Evolutionary conservation across 2,329 filamentous ascomycete species (phyloP).

Genomic region (Cladosporium sp.): DNA sequence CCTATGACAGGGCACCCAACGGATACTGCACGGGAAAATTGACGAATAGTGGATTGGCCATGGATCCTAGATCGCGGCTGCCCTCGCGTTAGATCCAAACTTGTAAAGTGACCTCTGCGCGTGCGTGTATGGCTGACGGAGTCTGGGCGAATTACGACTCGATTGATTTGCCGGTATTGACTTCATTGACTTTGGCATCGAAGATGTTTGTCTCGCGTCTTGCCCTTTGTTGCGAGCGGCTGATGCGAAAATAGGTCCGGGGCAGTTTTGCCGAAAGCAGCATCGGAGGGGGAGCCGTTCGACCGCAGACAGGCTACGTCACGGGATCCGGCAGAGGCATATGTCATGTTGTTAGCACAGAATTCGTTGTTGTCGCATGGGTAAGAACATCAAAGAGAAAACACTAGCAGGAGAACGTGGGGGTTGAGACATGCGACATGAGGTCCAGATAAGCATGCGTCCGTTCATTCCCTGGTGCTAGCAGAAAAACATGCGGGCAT

Average conservation of each 20-base stretch:
- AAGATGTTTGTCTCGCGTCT: too few relatives aligned
- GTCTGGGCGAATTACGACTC: too few relatives aligned
- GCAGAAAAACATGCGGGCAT: slow-evolving; percentile 1
- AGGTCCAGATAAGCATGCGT: slow-evolving; percentile 13
- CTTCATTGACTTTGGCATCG: too few relatives aligned
- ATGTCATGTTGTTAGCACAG: neutral
- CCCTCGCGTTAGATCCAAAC: slow-evolving; percentile 11
- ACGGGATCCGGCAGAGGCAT: slow-evolving; percentile 1
- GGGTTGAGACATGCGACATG: slow-evolving; percentile 8
- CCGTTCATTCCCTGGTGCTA: slow-evolving; percentile 11
- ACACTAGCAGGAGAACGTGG: neutral
- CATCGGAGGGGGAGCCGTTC: too few relatives aligned
- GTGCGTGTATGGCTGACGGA: too few relatives aligned
- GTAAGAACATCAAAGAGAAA: too few relatives aligned
- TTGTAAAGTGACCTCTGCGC: neutral
- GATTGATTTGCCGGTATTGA: too few relatives aligned
- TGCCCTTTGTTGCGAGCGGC: too few relatives aligned
- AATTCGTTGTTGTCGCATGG: neutral
- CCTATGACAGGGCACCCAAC: slow-evolving; percentile 1
- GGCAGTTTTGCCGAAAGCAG: too few relatives aligned
- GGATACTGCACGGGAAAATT: neutral
- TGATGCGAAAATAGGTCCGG: too few relatives aligned
- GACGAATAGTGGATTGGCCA: slow-evolving; percentile 3
- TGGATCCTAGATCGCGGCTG: slow-evolving; percentile 2
- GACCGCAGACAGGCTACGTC: neutral